Evolutionary conservation across 106 monocot genomes (phyloP).

Genomic region (Apostasia ramifera): DNA sequence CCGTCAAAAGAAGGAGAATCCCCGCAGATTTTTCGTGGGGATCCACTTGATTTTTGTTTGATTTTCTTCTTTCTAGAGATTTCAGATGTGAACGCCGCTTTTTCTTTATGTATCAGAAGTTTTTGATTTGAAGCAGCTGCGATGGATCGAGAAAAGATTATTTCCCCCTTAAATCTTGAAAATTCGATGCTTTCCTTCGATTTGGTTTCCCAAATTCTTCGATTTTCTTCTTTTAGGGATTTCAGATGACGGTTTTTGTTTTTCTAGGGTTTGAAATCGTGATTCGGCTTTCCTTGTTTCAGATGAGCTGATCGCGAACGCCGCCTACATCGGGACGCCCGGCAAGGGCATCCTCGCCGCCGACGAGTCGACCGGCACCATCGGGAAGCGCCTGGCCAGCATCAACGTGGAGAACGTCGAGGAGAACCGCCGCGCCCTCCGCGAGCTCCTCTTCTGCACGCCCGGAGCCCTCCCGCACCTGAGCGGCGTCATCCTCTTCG

Average conservation of each 20-base stretch:
- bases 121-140: no score
- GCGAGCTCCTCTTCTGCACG: conserved; percentile 49
- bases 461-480: conserved; percentile 47
- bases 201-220: no score
- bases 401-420: conserved; percentile 47
- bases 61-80: no score
- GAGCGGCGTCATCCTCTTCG: conserved; percentile 48
- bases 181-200: no score
- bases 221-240: not conserved
- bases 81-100: no score
- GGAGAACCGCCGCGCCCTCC: conserved; percentile 34
- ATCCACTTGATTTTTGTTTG: no score
- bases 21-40: no score
- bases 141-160: no score
- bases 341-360: conserved; percentile 67
- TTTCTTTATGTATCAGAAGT: no score
- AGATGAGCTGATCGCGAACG: conserved; percentile 56
- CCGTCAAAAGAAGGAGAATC: no score
- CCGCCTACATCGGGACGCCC: conserved; percentile 54
- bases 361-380: conserved; percentile 55
- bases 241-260: not conserved
- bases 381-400: conserved; percentile 43
- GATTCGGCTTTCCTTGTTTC: conserved; percentile 3
- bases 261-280: not conserved
- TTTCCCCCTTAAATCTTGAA: no score